Conservation (phyloP, 148 eudicot species). For the Cornus suecica region DNA sequence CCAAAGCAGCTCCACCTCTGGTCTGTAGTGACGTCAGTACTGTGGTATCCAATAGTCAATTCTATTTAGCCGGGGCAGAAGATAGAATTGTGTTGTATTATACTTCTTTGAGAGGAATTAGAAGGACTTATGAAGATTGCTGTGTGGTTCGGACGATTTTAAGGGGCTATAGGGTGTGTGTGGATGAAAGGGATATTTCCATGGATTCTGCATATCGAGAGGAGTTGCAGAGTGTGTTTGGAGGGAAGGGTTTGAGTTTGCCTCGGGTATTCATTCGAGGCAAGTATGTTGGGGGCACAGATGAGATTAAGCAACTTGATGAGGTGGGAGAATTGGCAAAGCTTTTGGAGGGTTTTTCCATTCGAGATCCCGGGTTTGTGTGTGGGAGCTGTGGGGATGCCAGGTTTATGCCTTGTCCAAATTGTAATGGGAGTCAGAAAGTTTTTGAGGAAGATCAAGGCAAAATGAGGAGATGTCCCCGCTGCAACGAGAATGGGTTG, state of each 20-base stretch:
- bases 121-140: conserved; percentile 92
- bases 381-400: conserved; percentile 87
- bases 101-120: conserved; percentile 86
- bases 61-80: conserved; percentile 36
- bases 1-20: conserved; percentile 18
- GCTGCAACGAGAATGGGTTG: conserved; percentile 95
- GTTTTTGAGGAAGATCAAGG: conserved; percentile 73
- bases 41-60: background rate
- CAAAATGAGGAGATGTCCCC: conserved; percentile 47
- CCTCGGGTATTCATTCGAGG: conserved; percentile 79
- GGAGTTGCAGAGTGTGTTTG: conserved; percentile 62
- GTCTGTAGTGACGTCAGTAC: conserved; percentile 19
- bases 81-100: conserved; percentile 72
- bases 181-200: conserved; percentile 87
- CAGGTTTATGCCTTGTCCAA: conserved; percentile 76
- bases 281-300: conserved; percentile 75
- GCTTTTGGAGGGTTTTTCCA: conserved; percentile 66
- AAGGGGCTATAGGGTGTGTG: conserved; percentile 63
- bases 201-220: conserved; percentile 79
- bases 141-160: conserved; percentile 71
- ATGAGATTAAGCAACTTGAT: conserved; percentile 75
- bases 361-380: conserved; percentile 45
- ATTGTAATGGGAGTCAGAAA: conserved; percentile 84
- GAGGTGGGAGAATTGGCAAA: conserved; percentile 72
- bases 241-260: conserved; percentile 58